Conservation (phyloP, 345 rosid species). For the Rhizophora mangle region DNA sequence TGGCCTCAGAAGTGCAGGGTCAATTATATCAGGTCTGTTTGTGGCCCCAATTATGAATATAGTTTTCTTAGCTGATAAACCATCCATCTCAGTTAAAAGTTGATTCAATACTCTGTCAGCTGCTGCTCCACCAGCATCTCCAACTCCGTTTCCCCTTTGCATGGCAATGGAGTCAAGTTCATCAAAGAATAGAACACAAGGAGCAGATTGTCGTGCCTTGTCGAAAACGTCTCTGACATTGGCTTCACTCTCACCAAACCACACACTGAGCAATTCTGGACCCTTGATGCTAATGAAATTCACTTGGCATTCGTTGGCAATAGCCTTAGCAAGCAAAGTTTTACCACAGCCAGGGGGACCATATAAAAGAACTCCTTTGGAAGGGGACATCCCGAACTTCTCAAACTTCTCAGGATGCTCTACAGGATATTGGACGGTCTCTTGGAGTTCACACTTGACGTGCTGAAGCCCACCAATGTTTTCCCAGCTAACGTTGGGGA, state of each 20-base stretch:
- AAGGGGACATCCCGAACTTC: constrained; percentile 14
- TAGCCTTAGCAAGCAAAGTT: too few species aligned
- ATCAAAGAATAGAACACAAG: constrained; percentile 39
- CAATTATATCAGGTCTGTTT: constrained; percentile 18
- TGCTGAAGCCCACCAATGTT: too few species aligned
- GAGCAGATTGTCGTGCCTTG: constrained; percentile 25
- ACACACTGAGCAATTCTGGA: constrained; percentile 27
- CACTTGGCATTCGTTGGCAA: too few species aligned
- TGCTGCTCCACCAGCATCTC: constrained; percentile 40
- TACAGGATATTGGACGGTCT: too few species aligned
- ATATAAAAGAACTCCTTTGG: constrained; percentile 38
- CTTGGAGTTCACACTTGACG: too few species aligned
- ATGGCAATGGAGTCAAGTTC: constrained; percentile 39
- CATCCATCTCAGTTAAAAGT: constrained; percentile 41
- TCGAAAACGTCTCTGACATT: constrained; percentile 23
- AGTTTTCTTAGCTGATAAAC: constrained; percentile 35
- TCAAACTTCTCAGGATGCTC: too few species aligned
- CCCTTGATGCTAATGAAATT: too few species aligned
- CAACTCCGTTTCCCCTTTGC: constrained; percentile 32
- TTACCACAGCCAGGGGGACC: constrained; percentile 12
- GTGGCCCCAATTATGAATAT: constrained; percentile 28
- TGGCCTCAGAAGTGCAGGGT: constrained; percentile 31
- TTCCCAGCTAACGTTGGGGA: too few species aligned
- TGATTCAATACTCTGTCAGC: constrained; percentile 40
- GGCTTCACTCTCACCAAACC: constrained; percentile 43